These are phyloP conservation scores for Aureobasidium sp. DNA, from an alignment of 2,329 filamentous ascomycete species.

Conservation along the genomic window DNA sequence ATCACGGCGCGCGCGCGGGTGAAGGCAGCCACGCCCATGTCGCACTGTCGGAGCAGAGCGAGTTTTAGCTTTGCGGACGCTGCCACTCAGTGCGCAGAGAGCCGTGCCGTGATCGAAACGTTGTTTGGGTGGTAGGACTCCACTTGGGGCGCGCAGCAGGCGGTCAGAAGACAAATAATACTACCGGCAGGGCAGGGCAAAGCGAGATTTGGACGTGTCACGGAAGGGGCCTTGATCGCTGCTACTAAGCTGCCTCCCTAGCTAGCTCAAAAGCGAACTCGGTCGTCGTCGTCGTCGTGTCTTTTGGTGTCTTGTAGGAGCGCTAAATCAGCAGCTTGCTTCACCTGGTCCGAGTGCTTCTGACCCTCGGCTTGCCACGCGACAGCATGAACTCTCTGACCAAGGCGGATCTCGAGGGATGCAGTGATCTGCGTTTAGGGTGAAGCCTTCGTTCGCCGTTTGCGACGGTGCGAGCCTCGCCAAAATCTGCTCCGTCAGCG, in stretches of 20 bases:
- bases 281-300: neutral
- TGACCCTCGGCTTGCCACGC: constrained; percentile 12
- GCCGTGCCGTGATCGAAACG: constrained; percentile 13
- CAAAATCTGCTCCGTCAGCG: constrained; percentile 4
- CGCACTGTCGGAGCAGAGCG: neutral
- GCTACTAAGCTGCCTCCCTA: neutral
- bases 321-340: constrained; percentile 1
- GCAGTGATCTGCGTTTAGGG: constrained; percentile 12
- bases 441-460: constrained; percentile 10
- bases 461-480: constrained; percentile 3
- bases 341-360: constrained; percentile 6
- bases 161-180: constrained; percentile 12
- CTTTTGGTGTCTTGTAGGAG: neutral
- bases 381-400: constrained; percentile 9
- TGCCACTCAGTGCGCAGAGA: constrained; percentile 8
- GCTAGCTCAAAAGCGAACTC: neutral
- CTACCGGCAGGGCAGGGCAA: constrained; percentile 7
- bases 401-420: constrained; percentile 8
- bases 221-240: neutral
- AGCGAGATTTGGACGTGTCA: constrained; percentile 11
- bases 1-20: neutral
- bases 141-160: constrained; percentile 5
- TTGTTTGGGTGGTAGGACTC: constrained; percentile 8
- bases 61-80: constrained; percentile 6
- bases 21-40: constrained; percentile 1